phyloP scores from a whole-genome alignment of 345 rosid genomes.

The Eucalyptus sp. region DNA sequence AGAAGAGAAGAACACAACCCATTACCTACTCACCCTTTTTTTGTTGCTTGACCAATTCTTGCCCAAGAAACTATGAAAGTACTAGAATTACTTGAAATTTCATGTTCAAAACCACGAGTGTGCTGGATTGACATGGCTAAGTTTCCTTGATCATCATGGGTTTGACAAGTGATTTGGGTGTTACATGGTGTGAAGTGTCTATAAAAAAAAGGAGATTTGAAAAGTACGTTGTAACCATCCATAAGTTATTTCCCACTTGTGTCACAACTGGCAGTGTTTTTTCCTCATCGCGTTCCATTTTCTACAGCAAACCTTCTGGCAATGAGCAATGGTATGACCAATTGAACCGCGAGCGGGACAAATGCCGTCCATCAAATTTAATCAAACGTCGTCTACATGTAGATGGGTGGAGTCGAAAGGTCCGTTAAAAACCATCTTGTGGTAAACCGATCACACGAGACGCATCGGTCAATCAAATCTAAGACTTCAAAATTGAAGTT shows the following conservation, averaged over 20 bases:
- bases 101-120: not conserved
- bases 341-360: not conserved
- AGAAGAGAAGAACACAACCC: not conserved
- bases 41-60: not conserved
- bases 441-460: not conserved
- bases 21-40: not conserved
- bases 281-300: not conserved
- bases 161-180: not conserved
- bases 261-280: not conserved
- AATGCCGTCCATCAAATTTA: not conserved
- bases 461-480: not conserved
- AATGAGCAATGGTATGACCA: not conserved
- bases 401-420: not conserved
- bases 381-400: not conserved
- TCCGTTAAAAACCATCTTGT: not conserved
- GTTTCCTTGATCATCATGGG: not conserved
- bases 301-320: not conserved
- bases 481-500: not conserved
- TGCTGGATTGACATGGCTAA: not conserved
- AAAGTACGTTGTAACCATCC: not conserved
- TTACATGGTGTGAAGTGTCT: not conserved
- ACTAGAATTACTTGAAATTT: not conserved
- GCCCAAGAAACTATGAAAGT: not conserved
- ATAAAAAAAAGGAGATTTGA: not conserved
- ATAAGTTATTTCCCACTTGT: not conserved